Evolutionary conservation across 2,329 filamentous ascomycete species (phyloP).

Genomic region (Fusarium virguliforme): DNA sequence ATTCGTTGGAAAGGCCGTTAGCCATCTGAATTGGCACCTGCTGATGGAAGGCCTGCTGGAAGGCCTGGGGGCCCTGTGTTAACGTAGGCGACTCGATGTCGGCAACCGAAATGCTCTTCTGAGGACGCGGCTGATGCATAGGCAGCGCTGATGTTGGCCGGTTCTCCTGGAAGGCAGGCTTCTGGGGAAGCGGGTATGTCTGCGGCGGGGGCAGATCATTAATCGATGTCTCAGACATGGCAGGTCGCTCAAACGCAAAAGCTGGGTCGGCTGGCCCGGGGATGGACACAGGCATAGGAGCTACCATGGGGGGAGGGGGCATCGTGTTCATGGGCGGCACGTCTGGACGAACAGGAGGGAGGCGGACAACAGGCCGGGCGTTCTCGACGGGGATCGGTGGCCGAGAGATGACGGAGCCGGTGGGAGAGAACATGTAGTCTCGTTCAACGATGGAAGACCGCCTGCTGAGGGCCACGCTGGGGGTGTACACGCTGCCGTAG

Average conservation of each 20-base stretch:
- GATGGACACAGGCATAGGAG: conserved; percentile 13
- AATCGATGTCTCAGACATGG: conserved; percentile 57
- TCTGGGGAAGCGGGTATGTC: conserved; percentile 72
- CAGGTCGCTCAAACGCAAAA: conserved; percentile 36
- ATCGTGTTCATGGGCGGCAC: conserved; percentile 45
- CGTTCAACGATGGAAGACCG: conserved; percentile 82
- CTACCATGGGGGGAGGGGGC: conserved; percentile 28
- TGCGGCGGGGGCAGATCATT: conserved; percentile 72
- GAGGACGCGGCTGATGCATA: conserved; percentile 95
- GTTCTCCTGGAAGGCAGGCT: conserved; percentile 72
- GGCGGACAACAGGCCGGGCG: conserved; percentile 82
- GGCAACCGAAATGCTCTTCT: conserved; percentile 93
- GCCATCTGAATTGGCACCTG: conserved; percentile 86
- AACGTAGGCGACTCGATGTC: conserved; percentile 89
- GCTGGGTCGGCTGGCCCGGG: conserved; percentile 38
- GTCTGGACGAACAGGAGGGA: conserved; percentile 75
- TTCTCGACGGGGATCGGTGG: conserved; percentile 74
- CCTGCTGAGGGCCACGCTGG: conserved; percentile 89
- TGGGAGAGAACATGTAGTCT: conserved; percentile 85
- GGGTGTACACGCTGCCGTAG: conserved; percentile 85
- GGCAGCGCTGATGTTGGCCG: conserved; percentile 67
- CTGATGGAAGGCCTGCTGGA: conserved; percentile 94
- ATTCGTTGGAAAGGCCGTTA: conserved; percentile 70
- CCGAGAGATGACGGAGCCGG: conserved; percentile 82
- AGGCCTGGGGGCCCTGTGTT: conserved; percentile 76